Percentiles rank a stretch among this genome's conserved stretches.
These are phyloP conservation scores for Aspergillus neoniger DNA, from an alignment of 2,329 filamentous ascomycete genomes.

Conservation along the genomic window DNA sequence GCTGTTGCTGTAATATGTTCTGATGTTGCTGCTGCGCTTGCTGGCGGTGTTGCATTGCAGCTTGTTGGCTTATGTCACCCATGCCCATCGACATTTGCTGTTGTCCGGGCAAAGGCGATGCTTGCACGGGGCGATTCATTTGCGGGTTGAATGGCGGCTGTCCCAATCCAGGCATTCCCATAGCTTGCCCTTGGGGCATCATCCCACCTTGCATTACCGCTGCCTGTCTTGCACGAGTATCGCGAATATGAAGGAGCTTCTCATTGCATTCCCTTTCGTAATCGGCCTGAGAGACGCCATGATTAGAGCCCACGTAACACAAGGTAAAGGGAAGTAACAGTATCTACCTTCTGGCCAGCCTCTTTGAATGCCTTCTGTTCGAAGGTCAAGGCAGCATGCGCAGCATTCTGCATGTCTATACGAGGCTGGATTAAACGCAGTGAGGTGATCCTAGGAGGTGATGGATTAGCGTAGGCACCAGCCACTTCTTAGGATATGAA, in stretches of 20 bases:
- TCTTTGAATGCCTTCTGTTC: constrained; percentile 49
- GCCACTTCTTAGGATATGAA: background rate
- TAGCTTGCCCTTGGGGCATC: constrained; percentile 37
- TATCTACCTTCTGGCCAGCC: constrained; percentile 36
- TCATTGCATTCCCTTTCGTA: constrained; percentile 49
- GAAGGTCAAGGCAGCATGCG: constrained; percentile 46
- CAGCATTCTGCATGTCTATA: constrained; percentile 39
- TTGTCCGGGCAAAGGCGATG: constrained; percentile 50
- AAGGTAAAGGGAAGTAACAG: background rate
- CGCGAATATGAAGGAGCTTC: constrained; percentile 48
- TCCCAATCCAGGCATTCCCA: constrained; percentile 34
- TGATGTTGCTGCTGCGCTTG: constrained; percentile 35
- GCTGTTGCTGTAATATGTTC: constrained; percentile 30
- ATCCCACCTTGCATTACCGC: constrained; percentile 44
- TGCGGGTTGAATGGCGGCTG: constrained; percentile 53
- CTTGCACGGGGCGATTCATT: constrained; percentile 54
- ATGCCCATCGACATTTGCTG: constrained; percentile 41
- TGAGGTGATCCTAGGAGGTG: constrained; percentile 43
- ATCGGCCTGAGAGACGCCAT: constrained; percentile 33
- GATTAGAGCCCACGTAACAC: background rate
- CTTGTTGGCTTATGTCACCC: constrained; percentile 35
- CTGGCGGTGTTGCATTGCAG: constrained; percentile 39
- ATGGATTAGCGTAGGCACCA: constrained; percentile 10
- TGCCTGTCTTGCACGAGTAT: constrained; percentile 47
- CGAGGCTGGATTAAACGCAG: constrained; percentile 49